phyloP scores from a whole-genome alignment of 768 basidiomycete genomes.

The Royoungia palumana region DNA sequence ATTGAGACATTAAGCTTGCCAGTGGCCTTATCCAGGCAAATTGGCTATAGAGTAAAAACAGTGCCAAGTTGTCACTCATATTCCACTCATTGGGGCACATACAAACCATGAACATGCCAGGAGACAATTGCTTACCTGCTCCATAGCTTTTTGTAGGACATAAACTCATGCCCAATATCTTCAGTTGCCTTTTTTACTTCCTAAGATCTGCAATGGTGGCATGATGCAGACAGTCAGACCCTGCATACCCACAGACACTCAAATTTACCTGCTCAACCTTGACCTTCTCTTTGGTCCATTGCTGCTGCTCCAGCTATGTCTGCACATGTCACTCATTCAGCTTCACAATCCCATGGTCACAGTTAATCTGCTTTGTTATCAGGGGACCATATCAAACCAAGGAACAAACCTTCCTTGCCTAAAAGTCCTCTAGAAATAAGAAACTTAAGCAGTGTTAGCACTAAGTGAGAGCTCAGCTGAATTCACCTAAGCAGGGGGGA shows the following conservation, averaged over 20 bases:
- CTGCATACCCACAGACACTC: background rate
- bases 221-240: background rate
- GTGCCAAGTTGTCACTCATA: too few relatives aligned
- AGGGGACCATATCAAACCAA: background rate
- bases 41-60: too few relatives aligned
- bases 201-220: background rate
- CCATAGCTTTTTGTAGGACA: background rate
- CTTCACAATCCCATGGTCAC: constrained; percentile 19
- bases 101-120: background rate
- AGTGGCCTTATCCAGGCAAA: too few relatives aligned
- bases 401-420: background rate
- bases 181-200: background rate
- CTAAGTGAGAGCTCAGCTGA: background rate
- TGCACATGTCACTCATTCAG: constrained; percentile 23
- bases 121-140: constrained; percentile 3
- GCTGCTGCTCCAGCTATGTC: constrained; percentile 19
- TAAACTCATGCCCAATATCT: constrained; percentile 6
- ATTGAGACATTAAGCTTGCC: too few relatives aligned
- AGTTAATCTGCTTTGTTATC: constrained; percentile 16
- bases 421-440: too few relatives aligned
- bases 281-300: background rate
- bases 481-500: background rate
- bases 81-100: too few relatives aligned
- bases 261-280: constrained; percentile 11
- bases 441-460: too few relatives aligned